Conservation (phyloP, 805 yeast genomes). For the Zygoascus tannicola region DNA sequence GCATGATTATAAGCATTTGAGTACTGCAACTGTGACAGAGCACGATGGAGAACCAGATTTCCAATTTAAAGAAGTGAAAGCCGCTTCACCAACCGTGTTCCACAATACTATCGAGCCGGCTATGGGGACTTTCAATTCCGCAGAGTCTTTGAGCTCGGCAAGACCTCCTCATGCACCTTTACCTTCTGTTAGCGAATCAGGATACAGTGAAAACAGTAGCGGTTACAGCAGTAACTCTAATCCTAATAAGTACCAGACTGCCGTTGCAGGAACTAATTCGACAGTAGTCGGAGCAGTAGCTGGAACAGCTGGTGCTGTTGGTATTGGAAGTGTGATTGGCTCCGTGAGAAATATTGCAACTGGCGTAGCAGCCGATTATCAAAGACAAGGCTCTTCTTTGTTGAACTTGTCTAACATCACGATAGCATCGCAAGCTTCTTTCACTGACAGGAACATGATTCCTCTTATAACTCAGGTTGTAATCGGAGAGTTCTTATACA, state of each 20-base stretch:
- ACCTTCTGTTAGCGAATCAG: slow-evolving; percentile 1
- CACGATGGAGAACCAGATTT: not conserved
- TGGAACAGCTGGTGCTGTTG: not conserved
- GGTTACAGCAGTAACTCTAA: not conserved
- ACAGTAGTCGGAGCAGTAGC: not conserved
- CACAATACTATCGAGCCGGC: not conserved
- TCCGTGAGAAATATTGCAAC: not conserved
- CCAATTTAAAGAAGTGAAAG: not conserved
- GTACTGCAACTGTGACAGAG: slow-evolving; percentile 3
- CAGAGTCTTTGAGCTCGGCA: not conserved
- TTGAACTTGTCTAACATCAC: slow-evolving; percentile 15
- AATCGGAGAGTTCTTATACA: slow-evolving; percentile 82
- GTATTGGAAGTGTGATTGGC: not conserved
- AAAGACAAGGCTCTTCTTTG: not conserved
- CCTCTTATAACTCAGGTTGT: slow-evolving; percentile 87
- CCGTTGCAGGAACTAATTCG: no score
- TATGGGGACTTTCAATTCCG: not conserved
- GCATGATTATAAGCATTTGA: slow-evolving; percentile 18
- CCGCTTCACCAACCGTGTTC: not conserved
- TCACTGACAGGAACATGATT: slow-evolving; percentile 50
- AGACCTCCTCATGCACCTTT: slow-evolving; percentile 5
- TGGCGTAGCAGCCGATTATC: not conserved
- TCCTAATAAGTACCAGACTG: not conserved
- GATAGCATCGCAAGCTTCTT: slow-evolving; percentile 16
- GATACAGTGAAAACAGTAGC: not conserved